Percentiles rank a stretch among this genome's conserved stretches.
Conservation (phyloP, 2,329 filamentous ascomycete genomes). For the Atkinsonella hypoxylon region DNA sequence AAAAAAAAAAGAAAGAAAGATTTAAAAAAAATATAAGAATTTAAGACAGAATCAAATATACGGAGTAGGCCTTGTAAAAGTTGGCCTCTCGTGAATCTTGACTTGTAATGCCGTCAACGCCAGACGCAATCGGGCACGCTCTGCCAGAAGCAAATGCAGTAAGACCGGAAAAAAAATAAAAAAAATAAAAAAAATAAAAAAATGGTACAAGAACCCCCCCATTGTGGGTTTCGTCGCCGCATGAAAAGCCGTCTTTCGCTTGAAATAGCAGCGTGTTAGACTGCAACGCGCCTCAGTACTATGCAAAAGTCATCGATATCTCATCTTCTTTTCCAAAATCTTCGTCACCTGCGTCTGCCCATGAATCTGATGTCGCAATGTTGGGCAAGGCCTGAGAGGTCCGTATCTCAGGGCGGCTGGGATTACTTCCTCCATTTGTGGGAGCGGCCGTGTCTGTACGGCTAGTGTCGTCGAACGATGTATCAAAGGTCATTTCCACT, state of each 20-base stretch:
- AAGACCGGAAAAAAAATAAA: neutral
- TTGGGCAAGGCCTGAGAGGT: slow-evolving; percentile 37
- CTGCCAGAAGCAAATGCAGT: neutral
- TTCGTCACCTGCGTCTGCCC: slow-evolving; percentile 57
- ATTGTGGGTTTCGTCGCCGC: no score
- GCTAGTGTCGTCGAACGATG: slow-evolving; percentile 36
- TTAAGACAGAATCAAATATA: neutral
- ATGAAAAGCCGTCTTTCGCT: no score
- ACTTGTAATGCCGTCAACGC: neutral
- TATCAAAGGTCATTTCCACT: slow-evolving; percentile 63
- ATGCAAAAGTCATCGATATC: slow-evolving; percentile 75
- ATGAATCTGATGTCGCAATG: slow-evolving; percentile 47
- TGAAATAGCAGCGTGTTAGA: no score
- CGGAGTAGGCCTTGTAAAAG: neutral
- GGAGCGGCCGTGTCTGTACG: slow-evolving; percentile 12
- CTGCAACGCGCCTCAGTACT: slow-evolving; percentile 8
- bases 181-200: neutral
- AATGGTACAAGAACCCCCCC: neutral
- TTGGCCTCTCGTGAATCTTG: neutral
- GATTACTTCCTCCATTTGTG: slow-evolving; percentile 18
- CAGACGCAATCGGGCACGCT: no score
- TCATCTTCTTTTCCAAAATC: slow-evolving; percentile 63
- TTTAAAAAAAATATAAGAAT: neutral
- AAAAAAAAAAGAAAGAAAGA: no score
- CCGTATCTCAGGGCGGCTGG: slow-evolving; percentile 18